Evolutionary conservation across 1,284 basidiomycete genomes (phyloP), one percentile per base, ranked within the genome.

Genomic region (Limonomyces culmigenus): DNA sequence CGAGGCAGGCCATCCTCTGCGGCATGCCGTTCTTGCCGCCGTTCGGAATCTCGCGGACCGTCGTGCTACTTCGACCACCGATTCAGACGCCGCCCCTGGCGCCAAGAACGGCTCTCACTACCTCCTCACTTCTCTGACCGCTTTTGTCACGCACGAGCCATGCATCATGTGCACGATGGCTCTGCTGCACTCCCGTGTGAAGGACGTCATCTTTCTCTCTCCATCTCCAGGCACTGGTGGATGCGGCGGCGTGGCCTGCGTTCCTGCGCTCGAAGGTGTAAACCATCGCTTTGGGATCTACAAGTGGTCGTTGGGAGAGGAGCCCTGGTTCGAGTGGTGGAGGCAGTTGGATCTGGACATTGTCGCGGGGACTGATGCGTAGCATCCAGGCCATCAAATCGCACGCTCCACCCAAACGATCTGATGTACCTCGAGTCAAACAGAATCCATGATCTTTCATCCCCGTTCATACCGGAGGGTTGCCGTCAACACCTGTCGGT

Each of bases 161-260:
- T 96, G 92, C 47, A 68, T 95, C 39, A 88, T 95, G 83, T 96
- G 92, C 52, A 72, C 75, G 44, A 96, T 96, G 92, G 86, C 88
- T 2, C 58, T 96, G 14, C 56, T 92, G 5, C 92, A 96, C 55
- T 88, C 84, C 2, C 70, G 92, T 15, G 86, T 93, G 36, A 76
- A 81, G 44, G 79, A 89, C 44, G 68, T 93, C 3, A 55, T 85
- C 41, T 91, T 77, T 49, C 50, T 91, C 16, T 50, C 70, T 23
- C 70, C 81, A 0, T 81, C 79, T 78, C 47, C 63, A 20, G 52
- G 64, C 39, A 81, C 77, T 0, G 85, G 85, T 25, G 85, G 83
- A 1, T 84, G 80, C 42, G 79, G 80, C 12, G 66, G 80, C 14
- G 44, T 59, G 16, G 59, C 68, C 12, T 85, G 83, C 44, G 57